Evolutionary conservation across 805 yeast genomes (phyloP).

Genomic region (Spathaspora gorwiae): DNA sequence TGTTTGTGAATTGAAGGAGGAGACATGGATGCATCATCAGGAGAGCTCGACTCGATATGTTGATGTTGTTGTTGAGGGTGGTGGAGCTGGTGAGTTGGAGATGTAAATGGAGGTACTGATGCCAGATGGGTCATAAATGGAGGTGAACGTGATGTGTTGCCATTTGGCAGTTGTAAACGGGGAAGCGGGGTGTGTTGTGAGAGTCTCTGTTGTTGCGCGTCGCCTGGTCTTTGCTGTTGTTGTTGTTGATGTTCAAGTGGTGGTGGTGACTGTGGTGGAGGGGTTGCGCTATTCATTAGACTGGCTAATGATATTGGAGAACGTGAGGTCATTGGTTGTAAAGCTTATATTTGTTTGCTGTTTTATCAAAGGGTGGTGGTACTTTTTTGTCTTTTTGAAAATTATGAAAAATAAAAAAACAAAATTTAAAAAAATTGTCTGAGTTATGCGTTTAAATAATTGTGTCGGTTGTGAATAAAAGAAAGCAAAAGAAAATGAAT

Average conservation of each 20-base stretch:
- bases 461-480: neutral
- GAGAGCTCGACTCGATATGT: neutral
- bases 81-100: neutral
- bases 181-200: neutral
- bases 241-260: neutral
- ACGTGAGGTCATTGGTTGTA: neutral
- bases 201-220: neutral
- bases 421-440: neutral
- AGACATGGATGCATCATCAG: neutral
- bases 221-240: neutral
- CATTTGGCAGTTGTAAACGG: neutral
- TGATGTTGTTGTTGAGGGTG: neutral
- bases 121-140: neutral
- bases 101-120: neutral
- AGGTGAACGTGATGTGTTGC: neutral
- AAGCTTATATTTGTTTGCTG: neutral
- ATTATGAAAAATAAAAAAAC: slow-evolving; percentile 1
- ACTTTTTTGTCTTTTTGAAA: too few species aligned
- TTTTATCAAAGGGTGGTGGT: neutral
- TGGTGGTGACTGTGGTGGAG: neutral
- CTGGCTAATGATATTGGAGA: slow-evolving; percentile 1
- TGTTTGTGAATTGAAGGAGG: neutral
- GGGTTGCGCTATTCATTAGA: neutral
- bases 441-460: neutral
- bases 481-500: neutral